Conservation (phyloP, 768 basidiomycete genomes). For the Termitomyces eurrhizus region DNA sequence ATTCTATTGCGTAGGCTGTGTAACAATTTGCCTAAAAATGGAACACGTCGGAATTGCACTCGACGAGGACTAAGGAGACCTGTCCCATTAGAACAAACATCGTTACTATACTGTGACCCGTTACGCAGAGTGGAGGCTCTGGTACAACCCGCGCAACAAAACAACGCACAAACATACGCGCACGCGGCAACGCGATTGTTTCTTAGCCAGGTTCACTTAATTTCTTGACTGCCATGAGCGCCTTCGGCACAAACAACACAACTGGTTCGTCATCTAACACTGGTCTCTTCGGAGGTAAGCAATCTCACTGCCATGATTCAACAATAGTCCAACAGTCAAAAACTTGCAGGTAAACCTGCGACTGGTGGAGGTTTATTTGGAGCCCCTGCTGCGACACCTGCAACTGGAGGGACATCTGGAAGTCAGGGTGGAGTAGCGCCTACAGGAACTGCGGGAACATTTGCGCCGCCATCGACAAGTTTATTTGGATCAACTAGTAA, state of each 20-base stretch:
- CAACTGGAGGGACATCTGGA: conserved; percentile 17
- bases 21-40: too few relatives aligned
- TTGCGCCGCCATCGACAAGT: background rate
- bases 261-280: conserved; percentile 12
- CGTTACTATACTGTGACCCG: too few relatives aligned
- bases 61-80: too few relatives aligned
- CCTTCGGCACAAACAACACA: conserved; percentile 14
- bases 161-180: conserved; percentile 3
- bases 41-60: too few relatives aligned
- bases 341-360: conserved; percentile 20
- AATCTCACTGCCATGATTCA: background rate
- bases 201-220: background rate
- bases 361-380: conserved; percentile 24
- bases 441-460: conserved; percentile 3
- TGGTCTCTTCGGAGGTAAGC: conserved; percentile 21
- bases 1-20: background rate
- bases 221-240: conserved; percentile 13
- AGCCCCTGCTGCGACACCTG: conserved; percentile 16
- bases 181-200: conserved; percentile 7
- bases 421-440: conserved; percentile 15
- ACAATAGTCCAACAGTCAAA: background rate
- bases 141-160: too few relatives aligned
- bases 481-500: conserved; percentile 7
- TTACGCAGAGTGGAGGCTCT: too few relatives aligned
- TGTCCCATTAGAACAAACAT: too few relatives aligned